phyloP scores from a whole-genome alignment of 192 early-diverging fungal genomes.

The Backusella parvicylindrica region DNA sequence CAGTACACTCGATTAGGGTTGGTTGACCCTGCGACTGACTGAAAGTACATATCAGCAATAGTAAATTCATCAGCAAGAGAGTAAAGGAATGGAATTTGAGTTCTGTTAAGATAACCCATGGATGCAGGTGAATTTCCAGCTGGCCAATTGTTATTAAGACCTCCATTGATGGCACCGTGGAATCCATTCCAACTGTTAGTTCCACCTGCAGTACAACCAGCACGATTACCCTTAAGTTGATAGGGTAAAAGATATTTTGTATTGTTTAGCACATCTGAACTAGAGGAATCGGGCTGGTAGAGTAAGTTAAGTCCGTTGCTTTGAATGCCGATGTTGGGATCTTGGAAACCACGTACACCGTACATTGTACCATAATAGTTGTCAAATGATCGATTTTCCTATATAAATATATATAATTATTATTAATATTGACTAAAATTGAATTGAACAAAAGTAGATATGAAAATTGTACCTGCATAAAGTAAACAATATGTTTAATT shows the following conservation, averaged over 20 bases:
- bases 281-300: conserved; percentile 14
- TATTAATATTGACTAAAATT: background rate
- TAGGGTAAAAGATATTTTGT: conserved; percentile 18
- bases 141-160: conserved; percentile 20
- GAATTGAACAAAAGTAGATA: background rate
- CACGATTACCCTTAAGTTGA: conserved; percentile 17
- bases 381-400: conserved; percentile 23
- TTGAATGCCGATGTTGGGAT: conserved; percentile 26
- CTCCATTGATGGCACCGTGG: conserved; percentile 17
- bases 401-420: background rate
- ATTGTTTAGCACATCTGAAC: conserved; percentile 10
- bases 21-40: conserved; percentile 13
- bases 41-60: conserved; percentile 21
- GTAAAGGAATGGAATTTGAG: conserved; percentile 19
- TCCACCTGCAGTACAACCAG: conserved; percentile 24
- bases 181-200: conserved; percentile 12
- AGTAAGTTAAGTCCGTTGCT: conserved; percentile 14
- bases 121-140: conserved; percentile 14
- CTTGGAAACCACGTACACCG: conserved; percentile 20
- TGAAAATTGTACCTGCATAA: conserved; percentile 18
- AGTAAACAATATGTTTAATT: conserved; percentile 25
- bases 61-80: conserved; percentile 21
- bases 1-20: conserved; percentile 18
- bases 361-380: conserved; percentile 24
- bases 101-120: conserved; percentile 21